phyloP scores from a whole-genome alignment of 352 stramenopile species.

The Globisporangium barbulae region DNA sequence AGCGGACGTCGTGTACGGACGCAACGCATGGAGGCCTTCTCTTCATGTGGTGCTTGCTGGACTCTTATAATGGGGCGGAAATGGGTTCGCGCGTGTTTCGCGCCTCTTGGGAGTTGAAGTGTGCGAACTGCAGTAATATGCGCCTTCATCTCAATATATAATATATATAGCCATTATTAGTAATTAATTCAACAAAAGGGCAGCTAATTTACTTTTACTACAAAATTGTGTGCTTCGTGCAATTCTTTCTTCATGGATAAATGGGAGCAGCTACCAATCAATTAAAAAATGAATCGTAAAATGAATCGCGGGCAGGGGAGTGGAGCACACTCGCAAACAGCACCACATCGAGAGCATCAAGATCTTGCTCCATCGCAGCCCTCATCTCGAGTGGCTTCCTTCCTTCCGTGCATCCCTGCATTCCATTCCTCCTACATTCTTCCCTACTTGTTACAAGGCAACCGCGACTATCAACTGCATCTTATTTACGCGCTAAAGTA shows the following conservation, averaged over 20 bases:
- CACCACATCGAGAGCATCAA: constrained; percentile 1
- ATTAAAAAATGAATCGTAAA: neutral
- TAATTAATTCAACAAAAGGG: too few relatives aligned
- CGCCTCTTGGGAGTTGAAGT: neutral
- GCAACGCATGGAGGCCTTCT: neutral
- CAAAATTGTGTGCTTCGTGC: too few relatives aligned
- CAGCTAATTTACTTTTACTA: too few relatives aligned
- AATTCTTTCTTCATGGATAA: neutral
- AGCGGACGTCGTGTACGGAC: neutral
- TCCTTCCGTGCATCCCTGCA: neutral
- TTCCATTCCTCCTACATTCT: neutral
- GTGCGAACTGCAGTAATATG: neutral
- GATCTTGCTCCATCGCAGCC: neutral
- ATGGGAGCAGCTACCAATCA: too few relatives aligned
- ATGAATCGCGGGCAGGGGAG: neutral
- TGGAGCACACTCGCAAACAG: neutral
- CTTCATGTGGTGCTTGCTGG: neutral
- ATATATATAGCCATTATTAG: neutral
- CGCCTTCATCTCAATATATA: neutral
- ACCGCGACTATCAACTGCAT: neutral
- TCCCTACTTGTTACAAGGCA: neutral
- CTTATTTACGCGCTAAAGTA: neutral
- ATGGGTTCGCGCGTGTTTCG: neutral
- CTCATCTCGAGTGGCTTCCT: neutral
- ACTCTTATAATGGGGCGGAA: neutral